Base-by-base conservation (phyloP, 2,329 filamentous ascomycete species). In the Colletotrichum sojae region DNA sequence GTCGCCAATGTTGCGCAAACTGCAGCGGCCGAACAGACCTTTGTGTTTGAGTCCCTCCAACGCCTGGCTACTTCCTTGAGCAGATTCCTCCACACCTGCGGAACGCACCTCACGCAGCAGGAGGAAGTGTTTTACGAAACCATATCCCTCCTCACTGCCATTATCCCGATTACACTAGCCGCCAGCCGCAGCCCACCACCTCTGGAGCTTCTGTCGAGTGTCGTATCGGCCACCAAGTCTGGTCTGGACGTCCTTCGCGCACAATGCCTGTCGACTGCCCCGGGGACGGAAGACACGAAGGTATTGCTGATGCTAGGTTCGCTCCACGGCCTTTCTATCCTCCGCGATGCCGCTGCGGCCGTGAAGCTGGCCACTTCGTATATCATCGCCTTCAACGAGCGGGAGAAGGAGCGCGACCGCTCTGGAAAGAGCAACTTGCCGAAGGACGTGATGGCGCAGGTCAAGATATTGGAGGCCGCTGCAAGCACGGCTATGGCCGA, bases 101-200 rank as follows among this genome's bases (percentile, higher is more conserved):
- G 63, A 6, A 76, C 73, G 8, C 58, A 77, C 5, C 79, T 85
- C 31, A 87, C 85, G 0, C 49, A 75, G 0, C 73, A 81, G 2
- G 86, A 88, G 60, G 73, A 78, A 20, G 74, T 78, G 0, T 85
- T 84, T 74, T 86, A 82, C 75, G 82, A 82, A 2, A 69, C 81
- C 1, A 66, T 86, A 25, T 80, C 81, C 25, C 71, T 85, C 6
- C 80, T 88, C 2, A 77, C 80, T 6, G 75, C 75, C 1, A 69
- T 82, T 1, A 71, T 83, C 6, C 71, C 78, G 2, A 74, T 81
- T 6, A 18, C 65, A 13, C 39, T 71, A 8, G 31, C 57, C 18
- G 48, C 62, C 20, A 63, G 48, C 40, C 46, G 57, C 6, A 54
- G 18, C 40, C 53, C 57, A 22, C 31, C 67, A 13, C 57, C 67